Evolutionary conservation across 2,329 filamentous ascomycete genomes (phyloP).

Genomic region (Amesomyces nigricolor): DNA sequence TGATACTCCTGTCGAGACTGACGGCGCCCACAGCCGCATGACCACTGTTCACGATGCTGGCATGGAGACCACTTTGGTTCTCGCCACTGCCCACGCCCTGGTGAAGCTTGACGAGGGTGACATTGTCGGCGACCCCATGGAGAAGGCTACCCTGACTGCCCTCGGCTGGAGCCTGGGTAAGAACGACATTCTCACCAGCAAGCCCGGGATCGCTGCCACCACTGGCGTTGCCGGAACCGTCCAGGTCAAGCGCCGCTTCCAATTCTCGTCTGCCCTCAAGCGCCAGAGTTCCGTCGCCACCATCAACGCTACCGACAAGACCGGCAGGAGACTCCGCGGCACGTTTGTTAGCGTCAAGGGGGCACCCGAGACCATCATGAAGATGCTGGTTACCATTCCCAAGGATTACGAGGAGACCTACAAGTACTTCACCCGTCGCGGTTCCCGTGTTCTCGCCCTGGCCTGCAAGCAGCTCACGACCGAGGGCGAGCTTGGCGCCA

Average conservation of each 20-base stretch:
- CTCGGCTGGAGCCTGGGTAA: conserved; percentile 90
- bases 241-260: conserved; percentile 93
- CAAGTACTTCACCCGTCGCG: conserved; percentile 96
- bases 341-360: conserved; percentile 96
- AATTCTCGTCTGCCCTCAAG: conserved; percentile 95
- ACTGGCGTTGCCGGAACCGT: conserved; percentile 64
- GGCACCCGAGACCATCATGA: conserved; percentile 92
- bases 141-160: conserved; percentile 86
- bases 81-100: conserved; percentile 90
- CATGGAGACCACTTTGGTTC: conserved; percentile 81
- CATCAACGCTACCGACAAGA: conserved; percentile 66
- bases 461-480: conserved; percentile 87
- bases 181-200: conserved; percentile 77
- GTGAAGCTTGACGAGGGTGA: conserved; percentile 97
- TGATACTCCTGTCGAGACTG: conserved; percentile 59
- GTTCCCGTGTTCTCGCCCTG: conserved; percentile 86
- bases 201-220: conserved; percentile 43
- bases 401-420: conserved; percentile 93
- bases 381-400: conserved; percentile 79
- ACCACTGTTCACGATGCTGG: conserved; percentile 63
- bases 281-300: conserved; percentile 92
- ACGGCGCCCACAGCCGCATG: conserved; percentile 79
- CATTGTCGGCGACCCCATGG: conserved; percentile 97
- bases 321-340: conserved; percentile 69
- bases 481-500: conserved; percentile 74